These are phyloP conservation scores for Phytophthora palmivora DNA, from an alignment of 352 stramenopile species.

Conservation along the genomic window DNA sequence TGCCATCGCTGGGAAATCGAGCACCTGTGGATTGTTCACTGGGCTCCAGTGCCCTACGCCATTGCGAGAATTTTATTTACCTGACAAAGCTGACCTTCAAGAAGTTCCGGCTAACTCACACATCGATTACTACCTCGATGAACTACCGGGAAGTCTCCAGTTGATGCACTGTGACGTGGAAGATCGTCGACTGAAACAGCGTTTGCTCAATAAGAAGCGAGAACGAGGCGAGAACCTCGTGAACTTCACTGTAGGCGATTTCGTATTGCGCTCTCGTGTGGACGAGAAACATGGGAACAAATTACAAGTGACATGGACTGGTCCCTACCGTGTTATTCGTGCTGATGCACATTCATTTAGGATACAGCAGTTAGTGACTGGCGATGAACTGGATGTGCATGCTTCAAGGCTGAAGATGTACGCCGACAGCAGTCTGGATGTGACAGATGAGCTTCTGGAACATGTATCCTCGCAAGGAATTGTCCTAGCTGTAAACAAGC, in stretches of 20 bases:
- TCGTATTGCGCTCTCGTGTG: conserved; percentile 2
- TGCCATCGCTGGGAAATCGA: conserved; percentile 5
- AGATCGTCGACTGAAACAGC: conserved; percentile 5
- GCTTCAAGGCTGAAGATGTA: conserved; percentile 17
- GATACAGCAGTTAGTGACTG: conserved; percentile 4
- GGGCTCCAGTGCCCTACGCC: conserved; percentile 1
- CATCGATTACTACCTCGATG: background rate
- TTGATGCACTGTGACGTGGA: conserved; percentile 1
- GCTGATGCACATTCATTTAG: conserved; percentile 19
- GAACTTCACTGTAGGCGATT: background rate
- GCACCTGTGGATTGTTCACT: conserved; percentile 19
- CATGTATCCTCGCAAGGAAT: conserved; percentile 16
- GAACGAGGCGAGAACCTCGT: background rate
- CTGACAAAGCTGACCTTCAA: background rate
- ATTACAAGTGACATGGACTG: conserved; percentile 10
- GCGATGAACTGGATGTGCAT: conserved; percentile 12
- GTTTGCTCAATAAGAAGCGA: conserved; percentile 11
- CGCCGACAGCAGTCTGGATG: conserved; percentile 9
- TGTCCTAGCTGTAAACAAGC: conserved; percentile 1
- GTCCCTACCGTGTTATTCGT: conserved; percentile 2
- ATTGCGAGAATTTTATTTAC: conserved; percentile 1
- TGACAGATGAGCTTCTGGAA: conserved; percentile 16
- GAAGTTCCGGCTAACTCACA: background rate
- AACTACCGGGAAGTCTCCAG: conserved; percentile 3
- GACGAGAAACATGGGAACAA: conserved; percentile 10